Evolutionary conservation across 768 basidiomycete genomes (phyloP), one percentile per base, ranked within the genome.

Genomic region (Mycena crocata): DNA sequence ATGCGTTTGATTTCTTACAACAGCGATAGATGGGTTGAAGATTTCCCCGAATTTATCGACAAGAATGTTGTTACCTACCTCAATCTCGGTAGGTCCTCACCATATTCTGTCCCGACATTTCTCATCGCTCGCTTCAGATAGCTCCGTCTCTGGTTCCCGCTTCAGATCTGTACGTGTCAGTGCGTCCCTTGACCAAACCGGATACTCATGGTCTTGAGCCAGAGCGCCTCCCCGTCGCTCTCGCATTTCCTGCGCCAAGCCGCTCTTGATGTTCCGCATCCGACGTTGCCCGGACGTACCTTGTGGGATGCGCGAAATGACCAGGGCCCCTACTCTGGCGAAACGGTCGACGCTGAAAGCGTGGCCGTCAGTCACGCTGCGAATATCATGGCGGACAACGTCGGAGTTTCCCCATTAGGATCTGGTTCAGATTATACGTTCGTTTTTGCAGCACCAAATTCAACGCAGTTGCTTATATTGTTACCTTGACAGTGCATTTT

Each of bases 31-130:
- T 97, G 92, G 87, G 95, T 90, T 3, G 97, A 98, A 76, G 97
- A 98, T 74, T 98, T 97, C 73, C 74, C 89, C 0, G 84, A 87
- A 19, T 97, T 92, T 89, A 88, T 98, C 40, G 84, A 86, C 42
- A 82, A 91, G 35, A 87, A 96, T 67, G 92, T 90, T 46, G 95
- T 93, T 19, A 86, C 93, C 17, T 99, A 98, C 74, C 79, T 98
- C 62, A 98, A 98, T 74, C 84, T 96, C 28, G 89, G 70, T 66
- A 42, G 56, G 26, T 39, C 7, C 23, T 46, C 50, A 24, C 24
- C 6, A 61, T 45, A 30, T 32, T 66, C 12, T 42, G 28, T 52
- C 19, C 52, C 49, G 8, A 56, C 59, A 57, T 35, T 50, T 61
- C 39, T 67, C 44, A 66, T 30, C 62, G 10, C 21, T 35, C 45